phyloP scores from a whole-genome alignment of 345 rosid species.

The Melaleuca alternifolia region DNA sequence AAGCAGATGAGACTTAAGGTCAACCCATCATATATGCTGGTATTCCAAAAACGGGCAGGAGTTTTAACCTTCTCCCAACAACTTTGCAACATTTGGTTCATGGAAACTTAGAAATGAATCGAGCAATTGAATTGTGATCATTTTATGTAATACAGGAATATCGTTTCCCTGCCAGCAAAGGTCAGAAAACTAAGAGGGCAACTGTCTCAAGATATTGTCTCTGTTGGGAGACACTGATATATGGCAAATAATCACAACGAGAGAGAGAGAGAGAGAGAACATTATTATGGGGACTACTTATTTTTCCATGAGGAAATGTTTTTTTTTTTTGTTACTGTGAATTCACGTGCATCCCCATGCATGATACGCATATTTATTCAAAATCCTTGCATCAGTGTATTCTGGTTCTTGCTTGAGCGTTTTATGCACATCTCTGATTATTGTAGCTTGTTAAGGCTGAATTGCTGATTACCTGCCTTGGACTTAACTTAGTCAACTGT shows the following conservation, averaged over 20 bases:
- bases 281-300: neutral
- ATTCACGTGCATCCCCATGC: neutral
- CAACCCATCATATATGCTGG: neutral
- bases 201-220: neutral
- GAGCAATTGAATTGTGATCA: neutral
- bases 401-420: neutral
- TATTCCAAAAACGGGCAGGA: neutral
- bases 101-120: neutral
- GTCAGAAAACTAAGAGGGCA: neutral
- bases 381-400: neutral
- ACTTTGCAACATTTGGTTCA: neutral
- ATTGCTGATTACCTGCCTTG: neutral
- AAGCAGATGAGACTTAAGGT: neutral
- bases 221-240: neutral
- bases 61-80: neutral
- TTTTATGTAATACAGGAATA: neutral
- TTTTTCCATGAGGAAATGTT: neutral
- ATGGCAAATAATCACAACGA: neutral
- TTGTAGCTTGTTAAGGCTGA: neutral
- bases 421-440: neutral
- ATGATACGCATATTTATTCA: neutral
- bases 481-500: neutral
- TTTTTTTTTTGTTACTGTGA: neutral
- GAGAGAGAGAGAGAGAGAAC: neutral
- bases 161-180: neutral